These are phyloP conservation scores for Pleurotus giganteus DNA, from an alignment of 768 basidiomycete genomes.

Conservation along the genomic window DNA sequence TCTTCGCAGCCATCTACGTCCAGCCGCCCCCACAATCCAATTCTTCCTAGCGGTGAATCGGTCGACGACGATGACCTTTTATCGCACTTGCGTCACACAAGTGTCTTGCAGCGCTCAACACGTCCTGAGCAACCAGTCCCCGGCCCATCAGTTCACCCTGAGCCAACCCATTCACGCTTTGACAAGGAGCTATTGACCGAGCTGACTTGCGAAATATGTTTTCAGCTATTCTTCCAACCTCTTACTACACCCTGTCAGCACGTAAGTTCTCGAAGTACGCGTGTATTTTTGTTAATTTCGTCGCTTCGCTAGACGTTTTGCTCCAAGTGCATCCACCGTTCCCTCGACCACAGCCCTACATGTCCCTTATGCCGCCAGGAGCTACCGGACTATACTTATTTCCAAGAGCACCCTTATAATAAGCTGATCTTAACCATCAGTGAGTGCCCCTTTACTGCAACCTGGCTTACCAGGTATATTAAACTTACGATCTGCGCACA, in stretches of 20 bases:
- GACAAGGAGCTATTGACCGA: slow-evolving; percentile 66
- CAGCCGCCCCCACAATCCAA: slow-evolving; percentile 12
- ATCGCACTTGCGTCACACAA: slow-evolving; percentile 10
- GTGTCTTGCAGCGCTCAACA: slow-evolving; percentile 25
- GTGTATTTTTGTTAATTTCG: slow-evolving; percentile 1
- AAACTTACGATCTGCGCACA: slow-evolving; percentile 5
- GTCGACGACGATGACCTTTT: not conserved
- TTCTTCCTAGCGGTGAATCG: not conserved
- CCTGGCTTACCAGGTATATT: not conserved
- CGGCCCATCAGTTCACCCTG: slow-evolving; percentile 21
- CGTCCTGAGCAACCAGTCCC: slow-evolving; percentile 31
- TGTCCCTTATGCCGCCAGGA: slow-evolving; percentile 88
- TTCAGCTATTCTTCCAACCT: slow-evolving; percentile 77
- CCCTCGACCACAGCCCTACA: slow-evolving; percentile 76
- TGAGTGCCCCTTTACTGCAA: slow-evolving; percentile 30
- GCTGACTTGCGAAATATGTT: slow-evolving; percentile 91
- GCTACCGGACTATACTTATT: slow-evolving; percentile 73
- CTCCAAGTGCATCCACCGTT: slow-evolving; percentile 81
- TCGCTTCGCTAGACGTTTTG: slow-evolving; percentile 74
- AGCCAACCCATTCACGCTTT: slow-evolving; percentile 34
- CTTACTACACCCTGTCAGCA: slow-evolving; percentile 96
- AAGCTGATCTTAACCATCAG: slow-evolving; percentile 68
- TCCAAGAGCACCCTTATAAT: slow-evolving; percentile 80
- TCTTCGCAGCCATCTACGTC: slow-evolving; percentile 13
- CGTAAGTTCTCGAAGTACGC: slow-evolving; percentile 41